Conservation (phyloP, 23 red algal species). For the Cyanidium caldarium region DNA sequence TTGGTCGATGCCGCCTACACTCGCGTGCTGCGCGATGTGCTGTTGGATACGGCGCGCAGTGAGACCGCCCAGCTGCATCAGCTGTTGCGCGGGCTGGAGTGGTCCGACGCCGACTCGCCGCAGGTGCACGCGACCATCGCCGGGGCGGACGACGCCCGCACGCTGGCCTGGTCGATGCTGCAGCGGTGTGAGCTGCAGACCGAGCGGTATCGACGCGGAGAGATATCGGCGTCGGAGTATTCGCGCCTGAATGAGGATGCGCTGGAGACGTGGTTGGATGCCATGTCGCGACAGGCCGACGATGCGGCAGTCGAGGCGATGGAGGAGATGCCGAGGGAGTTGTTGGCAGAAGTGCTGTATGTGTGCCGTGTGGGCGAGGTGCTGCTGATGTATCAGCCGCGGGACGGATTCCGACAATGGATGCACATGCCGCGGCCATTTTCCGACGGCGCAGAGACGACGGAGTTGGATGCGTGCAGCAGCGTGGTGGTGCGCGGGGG, state of each 20-base stretch:
- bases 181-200: constrained; percentile 3
- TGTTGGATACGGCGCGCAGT: background rate
- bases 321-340: no score
- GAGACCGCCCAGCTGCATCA: background rate
- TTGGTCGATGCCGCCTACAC: background rate
- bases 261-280: constrained; percentile 7
- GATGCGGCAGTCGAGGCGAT: no score
- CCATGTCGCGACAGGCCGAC: no score
- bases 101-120: background rate
- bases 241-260: background rate
- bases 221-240: background rate
- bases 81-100: background rate
- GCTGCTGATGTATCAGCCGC: no score
- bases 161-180: background rate
- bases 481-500: no score
- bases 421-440: no score
- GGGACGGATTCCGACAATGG: no score
- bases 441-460: no score
- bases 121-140: background rate
- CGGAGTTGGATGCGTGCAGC: no score
- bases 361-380: no score
- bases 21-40: background rate
- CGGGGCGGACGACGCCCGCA: background rate
- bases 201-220: background rate
- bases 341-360: no score